phyloP scores from a whole-genome alignment of 2,329 filamentous ascomycete genomes.

The Ophiocordyceps robertsii region DNA sequence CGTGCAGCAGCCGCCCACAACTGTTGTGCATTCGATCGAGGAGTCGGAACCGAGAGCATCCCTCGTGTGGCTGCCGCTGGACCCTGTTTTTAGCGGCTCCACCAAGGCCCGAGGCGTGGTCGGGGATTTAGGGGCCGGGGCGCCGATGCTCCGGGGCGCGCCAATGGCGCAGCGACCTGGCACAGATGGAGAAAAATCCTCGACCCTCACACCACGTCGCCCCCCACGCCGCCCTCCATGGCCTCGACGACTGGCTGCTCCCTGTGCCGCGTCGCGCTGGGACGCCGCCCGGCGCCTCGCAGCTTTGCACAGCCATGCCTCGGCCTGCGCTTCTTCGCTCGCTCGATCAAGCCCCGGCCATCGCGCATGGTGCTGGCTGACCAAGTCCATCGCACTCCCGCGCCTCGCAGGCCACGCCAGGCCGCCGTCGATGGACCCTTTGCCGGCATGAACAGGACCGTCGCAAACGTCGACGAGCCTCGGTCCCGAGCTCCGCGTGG shows the following conservation, averaged over 20 bases:
- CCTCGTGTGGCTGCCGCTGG: too few species aligned
- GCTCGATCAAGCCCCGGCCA: slow-evolving; percentile 23
- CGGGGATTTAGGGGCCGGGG: background rate
- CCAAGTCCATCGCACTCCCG: slow-evolving; percentile 29
- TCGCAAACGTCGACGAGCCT: slow-evolving; percentile 23
- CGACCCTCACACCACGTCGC: background rate
- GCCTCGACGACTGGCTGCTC: slow-evolving; percentile 7
- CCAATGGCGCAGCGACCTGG: background rate
- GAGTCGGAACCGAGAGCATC: too few species aligned
- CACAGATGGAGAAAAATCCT: background rate
- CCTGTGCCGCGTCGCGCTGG: slow-evolving; percentile 6
- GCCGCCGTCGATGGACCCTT: slow-evolving; percentile 34
- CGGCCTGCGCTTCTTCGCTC: slow-evolving; percentile 21
- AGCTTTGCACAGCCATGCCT: slow-evolving; percentile 17
- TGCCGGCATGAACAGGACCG: slow-evolving; percentile 41
- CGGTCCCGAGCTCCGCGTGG: slow-evolving; percentile 7
- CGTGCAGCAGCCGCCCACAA: too few species aligned
- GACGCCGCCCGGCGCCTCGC: slow-evolving; percentile 4
- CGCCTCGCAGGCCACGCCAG: slow-evolving; percentile 21
- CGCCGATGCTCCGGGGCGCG: background rate
- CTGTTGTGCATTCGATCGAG: too few species aligned
- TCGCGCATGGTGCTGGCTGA: slow-evolving; percentile 47
- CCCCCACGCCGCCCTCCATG: slow-evolving; percentile 4
- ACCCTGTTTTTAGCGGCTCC: too few species aligned
- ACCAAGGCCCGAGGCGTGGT: too few species aligned